Evolutionary conservation across 345 rosid genomes (phyloP), one percentile per base, ranked within the genome.

Genomic region (Eucalyptus guilfoylei): DNA sequence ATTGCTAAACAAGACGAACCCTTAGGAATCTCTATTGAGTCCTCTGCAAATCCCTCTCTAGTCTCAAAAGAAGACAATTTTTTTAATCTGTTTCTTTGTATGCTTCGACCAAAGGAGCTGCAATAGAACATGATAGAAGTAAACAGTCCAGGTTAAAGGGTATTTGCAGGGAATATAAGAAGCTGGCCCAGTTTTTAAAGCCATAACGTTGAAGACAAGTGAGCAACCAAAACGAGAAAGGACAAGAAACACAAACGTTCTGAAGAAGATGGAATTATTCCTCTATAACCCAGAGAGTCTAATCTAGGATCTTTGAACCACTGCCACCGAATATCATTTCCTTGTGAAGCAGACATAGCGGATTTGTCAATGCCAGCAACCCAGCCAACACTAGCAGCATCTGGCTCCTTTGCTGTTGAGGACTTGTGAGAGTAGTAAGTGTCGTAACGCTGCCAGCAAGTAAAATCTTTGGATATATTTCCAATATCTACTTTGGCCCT

Each of bases 221-320:
- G 11, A 34, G 24, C 80, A 5, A 30, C 34, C 17, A 62, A 62
- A 62, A 30, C 4, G 19, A 62, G 72, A 62, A 24, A 48, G 8
- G 42, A 26, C 17, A 85, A 49, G 42, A 87, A 87, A 90, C 52
- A 88, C 99, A 94, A 89, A 95, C 99, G 95, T 6, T 91, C 94
- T 67, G 91, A 88, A 89, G 91, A 83, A 5, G 95, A 92, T 4
- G 94, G 96, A 86, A 98, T 97, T 49, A 97, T 89, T 49, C 99
- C 96, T 80, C 99, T 93, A 48, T 91, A 98, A 85, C 98, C 99
- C 80, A 96, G 97, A 88, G 94, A 93, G 12, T 90, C 96, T 90
- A 97, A 89, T 91, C 98, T 95, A 19, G 99, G 99, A 93, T 98
- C 99, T 89, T 91, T 92, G 89, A 95, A 93, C 99, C 99, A 96